Percentiles rank a stretch among this genome's conserved stretches.
phyloP scores from a whole-genome alignment of 1,139 yeast genomes.

The Yamadazyma friedrichii region DNA sequence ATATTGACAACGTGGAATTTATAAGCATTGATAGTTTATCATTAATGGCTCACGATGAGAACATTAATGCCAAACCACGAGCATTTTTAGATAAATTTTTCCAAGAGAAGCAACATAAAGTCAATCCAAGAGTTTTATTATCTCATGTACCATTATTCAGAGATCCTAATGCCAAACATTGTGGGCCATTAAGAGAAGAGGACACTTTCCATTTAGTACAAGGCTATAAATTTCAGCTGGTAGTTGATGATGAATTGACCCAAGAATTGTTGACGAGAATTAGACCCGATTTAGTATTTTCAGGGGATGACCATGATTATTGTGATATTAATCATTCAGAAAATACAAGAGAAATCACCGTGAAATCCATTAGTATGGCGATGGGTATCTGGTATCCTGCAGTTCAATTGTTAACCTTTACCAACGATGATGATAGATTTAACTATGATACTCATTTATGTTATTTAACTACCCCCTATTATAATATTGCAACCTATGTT shows the following conservation, averaged over 20 bases:
- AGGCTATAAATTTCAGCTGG: slow-evolving; percentile 55
- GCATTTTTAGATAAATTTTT: slow-evolving; percentile 27
- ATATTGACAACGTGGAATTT: slow-evolving; percentile 43
- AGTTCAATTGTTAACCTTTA: slow-evolving; percentile 45
- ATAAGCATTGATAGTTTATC: slow-evolving; percentile 47
- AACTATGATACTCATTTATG: slow-evolving; percentile 44
- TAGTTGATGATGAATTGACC: slow-evolving; percentile 29
- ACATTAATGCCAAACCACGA: slow-evolving; percentile 27
- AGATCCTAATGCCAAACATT: slow-evolving; percentile 25
- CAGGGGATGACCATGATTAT: slow-evolving; percentile 58
- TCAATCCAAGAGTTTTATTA: slow-evolving; percentile 37
- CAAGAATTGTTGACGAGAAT: slow-evolving; percentile 28
- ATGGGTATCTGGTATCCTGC: slow-evolving; percentile 58
- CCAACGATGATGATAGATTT: slow-evolving; percentile 20
- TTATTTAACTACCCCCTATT: slow-evolving; percentile 49
- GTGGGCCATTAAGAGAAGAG: slow-evolving; percentile 49
- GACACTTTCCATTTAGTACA: slow-evolving; percentile 22
- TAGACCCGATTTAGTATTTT: slow-evolving; percentile 41
- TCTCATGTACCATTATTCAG: slow-evolving; percentile 52
- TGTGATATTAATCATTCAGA: slow-evolving; percentile 46
- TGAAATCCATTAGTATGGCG: slow-evolving; percentile 59
- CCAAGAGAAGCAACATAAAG: slow-evolving; percentile 10
- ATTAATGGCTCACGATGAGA: slow-evolving; percentile 30
- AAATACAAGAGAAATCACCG: slow-evolving; percentile 43
- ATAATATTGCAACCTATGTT: slow-evolving; percentile 39